phyloP scores from a whole-genome alignment of 805 yeast genomes.

The Sugiyamaella lignohabitans region DNA sequence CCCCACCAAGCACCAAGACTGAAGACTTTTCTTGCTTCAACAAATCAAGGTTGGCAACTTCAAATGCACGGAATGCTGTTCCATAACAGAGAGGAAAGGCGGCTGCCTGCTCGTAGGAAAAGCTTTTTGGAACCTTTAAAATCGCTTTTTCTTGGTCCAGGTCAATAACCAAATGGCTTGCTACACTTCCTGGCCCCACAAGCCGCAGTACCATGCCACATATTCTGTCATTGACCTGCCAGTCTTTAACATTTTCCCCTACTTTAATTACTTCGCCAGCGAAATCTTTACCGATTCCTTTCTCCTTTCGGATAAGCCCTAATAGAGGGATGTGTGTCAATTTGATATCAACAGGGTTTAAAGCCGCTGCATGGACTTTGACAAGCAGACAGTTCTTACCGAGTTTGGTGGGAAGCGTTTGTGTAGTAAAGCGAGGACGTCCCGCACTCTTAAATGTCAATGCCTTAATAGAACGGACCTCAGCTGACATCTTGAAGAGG shows the following conservation, averaged over 20 bases:
- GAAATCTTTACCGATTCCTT: conserved; percentile 68
- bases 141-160: conserved; percentile 47
- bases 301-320: conserved; percentile 36
- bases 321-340: conserved; percentile 37
- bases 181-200: conserved; percentile 49
- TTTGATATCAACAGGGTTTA: conserved; percentile 62
- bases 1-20: conserved; percentile 66
- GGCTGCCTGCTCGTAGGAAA: conserved; percentile 53
- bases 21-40: conserved; percentile 36
- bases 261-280: conserved; percentile 53
- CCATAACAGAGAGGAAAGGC: conserved; percentile 58
- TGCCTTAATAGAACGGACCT: no score
- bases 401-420: conserved; percentile 47
- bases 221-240: conserved; percentile 54
- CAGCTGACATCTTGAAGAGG: no score
- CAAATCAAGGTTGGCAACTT: conserved; percentile 29
- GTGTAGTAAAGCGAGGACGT: conserved; percentile 35
- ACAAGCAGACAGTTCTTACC: conserved; percentile 34
- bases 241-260: conserved; percentile 41
- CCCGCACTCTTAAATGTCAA: conserved; percentile 18
- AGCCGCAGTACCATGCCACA: conserved; percentile 53
- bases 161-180: conserved; percentile 50
- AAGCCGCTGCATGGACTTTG: conserved; percentile 50
- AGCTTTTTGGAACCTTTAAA: conserved; percentile 40
- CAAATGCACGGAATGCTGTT: conserved; percentile 48